Conservation (phyloP, 2,329 filamentous ascomycete genomes). For the Venturia oleaginea region DNA sequence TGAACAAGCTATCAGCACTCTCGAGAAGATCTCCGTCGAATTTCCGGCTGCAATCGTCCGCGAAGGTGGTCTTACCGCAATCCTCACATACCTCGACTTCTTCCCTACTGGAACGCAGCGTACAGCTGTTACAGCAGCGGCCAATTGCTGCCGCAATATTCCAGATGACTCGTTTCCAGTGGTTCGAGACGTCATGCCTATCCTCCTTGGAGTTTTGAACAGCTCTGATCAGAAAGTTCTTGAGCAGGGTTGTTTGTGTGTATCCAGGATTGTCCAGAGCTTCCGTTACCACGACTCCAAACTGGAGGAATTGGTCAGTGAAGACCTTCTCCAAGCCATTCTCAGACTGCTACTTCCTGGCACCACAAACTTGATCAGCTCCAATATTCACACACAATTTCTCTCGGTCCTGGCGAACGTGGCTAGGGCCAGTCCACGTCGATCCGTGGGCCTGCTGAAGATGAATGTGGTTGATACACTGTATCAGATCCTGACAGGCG, state of each 20-base stretch:
- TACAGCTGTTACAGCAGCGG: constrained; percentile 92
- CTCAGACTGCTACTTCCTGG: constrained; percentile 83
- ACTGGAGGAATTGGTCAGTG: constrained; percentile 84
- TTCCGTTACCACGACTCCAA: constrained; percentile 84
- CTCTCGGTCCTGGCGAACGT: constrained; percentile 84
- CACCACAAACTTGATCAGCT: constrained; percentile 88
- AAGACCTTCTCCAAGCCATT: constrained; percentile 75
- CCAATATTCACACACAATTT: constrained; percentile 94
- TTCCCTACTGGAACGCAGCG: constrained; percentile 95
- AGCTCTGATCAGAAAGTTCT: constrained; percentile 96
- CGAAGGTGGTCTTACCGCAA: constrained; percentile 92
- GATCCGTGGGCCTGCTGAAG: constrained; percentile 86
- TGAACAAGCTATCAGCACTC: constrained; percentile 89
- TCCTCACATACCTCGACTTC: constrained; percentile 90
- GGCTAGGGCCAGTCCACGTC: constrained; percentile 73
- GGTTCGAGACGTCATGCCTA: constrained; percentile 93
- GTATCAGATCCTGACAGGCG: constrained; percentile 93
- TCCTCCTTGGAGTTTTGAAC: constrained; percentile 75
- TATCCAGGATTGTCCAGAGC: constrained; percentile 92
- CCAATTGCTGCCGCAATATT: constrained; percentile 96
- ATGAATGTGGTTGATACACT: constrained; percentile 96
- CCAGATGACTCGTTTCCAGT: constrained; percentile 87
- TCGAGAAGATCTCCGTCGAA: constrained; percentile 95
- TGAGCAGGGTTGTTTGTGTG: constrained; percentile 90
- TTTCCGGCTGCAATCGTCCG: constrained; percentile 92